Evolutionary conservation across 2,329 filamentous ascomycete genomes (phyloP).

Genomic region (Cladosporium sp.): DNA sequence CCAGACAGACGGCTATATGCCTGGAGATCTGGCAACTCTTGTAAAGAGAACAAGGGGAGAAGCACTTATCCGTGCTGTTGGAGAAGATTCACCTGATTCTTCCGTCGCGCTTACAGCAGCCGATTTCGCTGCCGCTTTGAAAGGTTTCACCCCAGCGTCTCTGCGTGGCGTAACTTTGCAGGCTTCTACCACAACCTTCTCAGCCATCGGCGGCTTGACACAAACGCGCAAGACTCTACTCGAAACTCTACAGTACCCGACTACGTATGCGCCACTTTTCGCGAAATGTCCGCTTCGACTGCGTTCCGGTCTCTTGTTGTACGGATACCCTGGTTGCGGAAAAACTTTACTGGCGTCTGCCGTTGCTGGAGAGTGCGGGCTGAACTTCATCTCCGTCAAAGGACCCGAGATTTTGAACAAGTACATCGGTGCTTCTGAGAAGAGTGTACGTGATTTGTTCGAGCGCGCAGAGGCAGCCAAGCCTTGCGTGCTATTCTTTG

Average conservation of each 20-base stretch:
- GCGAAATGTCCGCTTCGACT: slow-evolving; percentile 93
- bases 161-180: slow-evolving; percentile 92
- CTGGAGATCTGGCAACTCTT: slow-evolving; percentile 83
- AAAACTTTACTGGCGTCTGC: slow-evolving; percentile 95
- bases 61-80: slow-evolving; percentile 81
- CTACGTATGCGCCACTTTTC: slow-evolving; percentile 96
- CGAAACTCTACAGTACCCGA: slow-evolving; percentile 94
- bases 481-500: slow-evolving; percentile 95
- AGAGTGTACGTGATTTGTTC: slow-evolving; percentile 92
- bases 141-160: slow-evolving; percentile 92
- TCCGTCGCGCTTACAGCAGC: slow-evolving; percentile 65
- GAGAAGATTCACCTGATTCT: slow-evolving; percentile 41
- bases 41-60: slow-evolving; percentile 88
- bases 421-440: slow-evolving; percentile 97
- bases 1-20: slow-evolving; percentile 97
- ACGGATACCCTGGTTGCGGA: slow-evolving; percentile 93
- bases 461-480: slow-evolving; percentile 86
- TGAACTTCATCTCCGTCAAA: slow-evolving; percentile 98
- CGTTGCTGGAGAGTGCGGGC: slow-evolving; percentile 94
- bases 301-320: slow-evolving; percentile 86
- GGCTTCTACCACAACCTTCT: slow-evolving; percentile 87
- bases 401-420: slow-evolving; percentile 98
- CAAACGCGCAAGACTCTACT: slow-evolving; percentile 87
- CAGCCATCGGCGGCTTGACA: slow-evolving; percentile 83
- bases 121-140: slow-evolving; percentile 82